Evolutionary conservation across 2,329 filamentous ascomycete genomes (phyloP).

Genomic region (Pseudopithomyces maydicus): DNA sequence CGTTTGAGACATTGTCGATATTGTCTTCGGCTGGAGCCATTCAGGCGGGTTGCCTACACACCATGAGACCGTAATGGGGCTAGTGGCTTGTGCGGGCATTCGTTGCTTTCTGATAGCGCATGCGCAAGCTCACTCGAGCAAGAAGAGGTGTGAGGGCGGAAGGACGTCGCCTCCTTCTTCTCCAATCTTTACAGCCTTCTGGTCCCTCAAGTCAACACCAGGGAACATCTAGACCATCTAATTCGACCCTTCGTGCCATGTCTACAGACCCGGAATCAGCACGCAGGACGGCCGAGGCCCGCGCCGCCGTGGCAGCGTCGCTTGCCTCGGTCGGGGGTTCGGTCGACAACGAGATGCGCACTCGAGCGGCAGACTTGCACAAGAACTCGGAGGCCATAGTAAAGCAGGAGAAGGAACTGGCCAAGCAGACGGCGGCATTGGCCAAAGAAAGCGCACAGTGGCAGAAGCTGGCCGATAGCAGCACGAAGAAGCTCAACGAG

Average conservation of each 20-base stretch:
- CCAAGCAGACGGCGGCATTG: constrained; percentile 63
- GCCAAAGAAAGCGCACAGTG: constrained; percentile 69
- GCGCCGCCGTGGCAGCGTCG: constrained; percentile 56
- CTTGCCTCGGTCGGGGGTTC: constrained; percentile 66
- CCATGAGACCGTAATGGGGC: too few species aligned
- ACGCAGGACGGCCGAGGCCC: constrained; percentile 53
- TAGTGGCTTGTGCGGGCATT: too few species aligned
- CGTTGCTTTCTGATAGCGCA: too few species aligned
- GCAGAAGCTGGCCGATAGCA: constrained; percentile 65
- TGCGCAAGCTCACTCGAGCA: too few species aligned
- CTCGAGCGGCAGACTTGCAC: constrained; percentile 72
- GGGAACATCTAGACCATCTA: too few species aligned
- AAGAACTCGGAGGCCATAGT: constrained; percentile 68
- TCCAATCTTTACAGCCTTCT: too few species aligned
- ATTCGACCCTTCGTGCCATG: constrained; percentile 19
- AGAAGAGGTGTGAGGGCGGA: too few species aligned
- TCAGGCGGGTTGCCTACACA: too few species aligned
- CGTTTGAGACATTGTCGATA: too few species aligned
- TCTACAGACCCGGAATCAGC: constrained; percentile 36
- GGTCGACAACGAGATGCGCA: constrained; percentile 70
- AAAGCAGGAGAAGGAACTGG: constrained; percentile 70
- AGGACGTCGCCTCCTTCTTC: too few species aligned
- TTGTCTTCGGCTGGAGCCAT: too few species aligned
- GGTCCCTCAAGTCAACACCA: too few species aligned
- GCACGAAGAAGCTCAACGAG: constrained; percentile 72